Evolutionary conservation across 805 yeast genomes (phyloP).

Genomic region (Grigorovia jiainica): DNA sequence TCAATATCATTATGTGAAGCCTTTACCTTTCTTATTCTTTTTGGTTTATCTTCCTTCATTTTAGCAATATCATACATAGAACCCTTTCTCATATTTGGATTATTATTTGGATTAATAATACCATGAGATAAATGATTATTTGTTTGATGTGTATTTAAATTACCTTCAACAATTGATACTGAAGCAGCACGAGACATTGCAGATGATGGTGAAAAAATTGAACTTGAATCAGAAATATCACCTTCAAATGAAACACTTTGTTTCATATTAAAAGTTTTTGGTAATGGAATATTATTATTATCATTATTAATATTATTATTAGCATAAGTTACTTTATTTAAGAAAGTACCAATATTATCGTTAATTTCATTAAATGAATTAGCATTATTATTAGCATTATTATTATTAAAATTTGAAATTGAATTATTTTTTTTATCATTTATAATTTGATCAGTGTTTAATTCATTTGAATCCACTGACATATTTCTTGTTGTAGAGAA

Average conservation of each 20-base stretch:
- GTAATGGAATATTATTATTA: neutral
- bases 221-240: neutral
- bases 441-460: neutral
- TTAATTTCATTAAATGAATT: neutral
- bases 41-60: constrained; percentile 10
- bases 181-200: neutral
- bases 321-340: too few relatives aligned
- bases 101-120: neutral
- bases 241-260: neutral
- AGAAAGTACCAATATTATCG: neutral
- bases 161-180: neutral
- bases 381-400: neutral
- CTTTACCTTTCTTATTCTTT: constrained; percentile 34
- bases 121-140: neutral
- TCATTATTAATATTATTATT: neutral
- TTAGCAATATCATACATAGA: constrained; percentile 7
- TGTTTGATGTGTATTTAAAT: neutral
- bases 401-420: too few relatives aligned
- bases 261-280: neutral
- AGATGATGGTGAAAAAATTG: neutral
- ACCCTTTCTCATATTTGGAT: constrained; percentile 5
- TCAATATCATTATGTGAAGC: constrained; percentile 64
- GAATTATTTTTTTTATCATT: neutral
- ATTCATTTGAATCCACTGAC: neutral
- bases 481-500: neutral